Evolutionary conservation across 2,329 filamentous ascomycete genomes (phyloP), one percentile per base, ranked within the genome.

Genomic region (Simplicillium sp.): DNA sequence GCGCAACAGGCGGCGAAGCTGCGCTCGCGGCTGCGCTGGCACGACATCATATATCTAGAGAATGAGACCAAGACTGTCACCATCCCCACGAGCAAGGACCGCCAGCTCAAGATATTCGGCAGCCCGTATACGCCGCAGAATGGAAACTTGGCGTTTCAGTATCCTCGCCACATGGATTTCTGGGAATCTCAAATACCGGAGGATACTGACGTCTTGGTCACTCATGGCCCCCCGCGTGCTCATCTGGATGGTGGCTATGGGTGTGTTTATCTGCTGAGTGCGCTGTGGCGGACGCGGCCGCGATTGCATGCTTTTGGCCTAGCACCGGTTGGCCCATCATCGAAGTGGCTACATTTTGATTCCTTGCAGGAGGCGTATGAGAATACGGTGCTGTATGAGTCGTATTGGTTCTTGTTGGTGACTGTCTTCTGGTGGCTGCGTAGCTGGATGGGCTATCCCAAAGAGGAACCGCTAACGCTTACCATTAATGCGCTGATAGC

Each of bases 231-330:
- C 3, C 60, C 64, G 1, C 46, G 47, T 17, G 54, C 45, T 2
- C 60, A 67, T 42, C 50, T 66, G 8, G 64, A 66, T 46, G 47
- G 60, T 7, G 51, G 50, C 1, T 47, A 53, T 29, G 59, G 62
- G 1, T 65, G 59, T 29, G 5, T 37, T 9, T 41, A 53, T 32
- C 46, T 67, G 0, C 58, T 68, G 6, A 55, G 60, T 38, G 66
- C 69, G 2, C 54, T 84, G 18, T 71, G 68, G 64, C 60, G 68
- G 3, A 66, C 77, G 2, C 66, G 73, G 17, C 82, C 82, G 3
- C 60, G 63, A 40, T 59, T 86, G 35, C 72, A 74, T 35, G 65
- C 85, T 7, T 85, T 76, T 51, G 82, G 82, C 1, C 82, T 86
- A 57, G 71, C 82, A 15, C 80, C 86, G 54, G 73, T 77, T 46